A percentile compares a stretch with the other conserved stretches of the same genome.
Conservation (phyloP, 2,329 filamentous ascomycete species). For the Emmonsiellopsis sp. region DNA sequence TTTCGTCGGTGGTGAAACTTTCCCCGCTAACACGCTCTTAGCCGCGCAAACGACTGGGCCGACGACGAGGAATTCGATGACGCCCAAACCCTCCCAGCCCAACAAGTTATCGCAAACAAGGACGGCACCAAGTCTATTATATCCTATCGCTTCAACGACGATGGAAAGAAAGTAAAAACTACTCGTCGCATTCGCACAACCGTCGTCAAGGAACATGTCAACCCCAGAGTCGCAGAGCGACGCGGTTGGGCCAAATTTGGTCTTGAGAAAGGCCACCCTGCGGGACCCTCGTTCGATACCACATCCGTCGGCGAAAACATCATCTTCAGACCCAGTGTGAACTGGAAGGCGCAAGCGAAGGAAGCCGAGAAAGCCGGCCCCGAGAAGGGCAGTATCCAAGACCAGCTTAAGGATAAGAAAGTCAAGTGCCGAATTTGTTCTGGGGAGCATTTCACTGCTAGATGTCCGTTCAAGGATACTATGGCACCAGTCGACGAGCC, state of each 20-base stretch:
- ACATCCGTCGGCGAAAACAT: conserved; percentile 97
- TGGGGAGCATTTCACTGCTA: conserved; percentile 97
- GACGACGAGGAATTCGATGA: conserved; percentile 82
- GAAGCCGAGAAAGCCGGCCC: conserved; percentile 47
- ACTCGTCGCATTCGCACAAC: conserved; percentile 91
- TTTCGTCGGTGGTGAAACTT: not conserved
- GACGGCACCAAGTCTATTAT: conserved; percentile 96
- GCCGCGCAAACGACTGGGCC: conserved; percentile 63
- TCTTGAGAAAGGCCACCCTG: conserved; percentile 70
- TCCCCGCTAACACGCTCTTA: not conserved
- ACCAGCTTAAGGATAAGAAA: conserved; percentile 89
- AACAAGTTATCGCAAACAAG: conserved; percentile 90
- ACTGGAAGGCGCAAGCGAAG: conserved; percentile 87
- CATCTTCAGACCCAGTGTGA: conserved; percentile 83
- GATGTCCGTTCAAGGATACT: conserved; percentile 99
- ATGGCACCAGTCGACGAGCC: conserved; percentile 64
- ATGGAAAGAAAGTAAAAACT: conserved; percentile 93
- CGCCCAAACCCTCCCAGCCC: conserved; percentile 73
- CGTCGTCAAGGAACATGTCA: conserved; percentile 84
- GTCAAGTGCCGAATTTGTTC: conserved; percentile 99
- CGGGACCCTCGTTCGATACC: conserved; percentile 78
- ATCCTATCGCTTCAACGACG: conserved; percentile 81
- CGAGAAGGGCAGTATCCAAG: conserved; percentile 55
- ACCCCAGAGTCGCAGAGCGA: conserved; percentile 92
- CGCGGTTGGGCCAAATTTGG: conserved; percentile 93